Evolutionary conservation across 1,284 basidiomycete genomes (phyloP).

Genomic region (Trichosporon sp.): DNA sequence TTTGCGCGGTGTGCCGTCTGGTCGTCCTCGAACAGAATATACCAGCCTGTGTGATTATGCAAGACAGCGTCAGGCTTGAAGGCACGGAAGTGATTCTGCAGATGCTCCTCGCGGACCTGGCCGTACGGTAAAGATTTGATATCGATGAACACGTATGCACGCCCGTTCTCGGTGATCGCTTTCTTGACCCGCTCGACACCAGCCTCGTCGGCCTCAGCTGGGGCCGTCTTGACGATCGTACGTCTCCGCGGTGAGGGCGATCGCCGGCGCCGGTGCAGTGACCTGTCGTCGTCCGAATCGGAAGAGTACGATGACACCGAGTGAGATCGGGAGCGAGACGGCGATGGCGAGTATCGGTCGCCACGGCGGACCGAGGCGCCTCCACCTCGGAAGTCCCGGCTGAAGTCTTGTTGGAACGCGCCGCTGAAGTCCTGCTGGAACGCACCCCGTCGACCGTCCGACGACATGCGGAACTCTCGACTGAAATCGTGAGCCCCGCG

Average conservation of each 20-base stretch:
- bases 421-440: constrained; percentile 1
- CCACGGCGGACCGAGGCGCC: not conserved
- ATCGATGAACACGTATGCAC: constrained; percentile 39
- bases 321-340: constrained; percentile 11
- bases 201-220: constrained; percentile 23
- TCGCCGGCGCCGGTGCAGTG: constrained; percentile 18
- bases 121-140: constrained; percentile 27
- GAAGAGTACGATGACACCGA: constrained; percentile 21
- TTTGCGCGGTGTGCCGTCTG: constrained; percentile 26
- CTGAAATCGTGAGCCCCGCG: constrained; percentile 3
- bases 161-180: constrained; percentile 31
- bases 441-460: not conserved
- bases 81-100: constrained; percentile 41
- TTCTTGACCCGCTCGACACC: constrained; percentile 27
- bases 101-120: constrained; percentile 24
- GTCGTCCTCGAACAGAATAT: constrained; percentile 39
- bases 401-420: constrained; percentile 15
- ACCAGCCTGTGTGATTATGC: constrained; percentile 37
- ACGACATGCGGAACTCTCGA: not conserved
- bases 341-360: constrained; percentile 16
- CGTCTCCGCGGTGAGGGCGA: constrained; percentile 12
- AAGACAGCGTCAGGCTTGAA: constrained; percentile 42
- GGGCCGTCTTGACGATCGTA: constrained; percentile 1
- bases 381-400: constrained; percentile 14
- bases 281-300: constrained; percentile 31